Base-by-base conservation (phyloP, 2,329 filamentous ascomycete genomes). In the Nemania sp. region DNA sequence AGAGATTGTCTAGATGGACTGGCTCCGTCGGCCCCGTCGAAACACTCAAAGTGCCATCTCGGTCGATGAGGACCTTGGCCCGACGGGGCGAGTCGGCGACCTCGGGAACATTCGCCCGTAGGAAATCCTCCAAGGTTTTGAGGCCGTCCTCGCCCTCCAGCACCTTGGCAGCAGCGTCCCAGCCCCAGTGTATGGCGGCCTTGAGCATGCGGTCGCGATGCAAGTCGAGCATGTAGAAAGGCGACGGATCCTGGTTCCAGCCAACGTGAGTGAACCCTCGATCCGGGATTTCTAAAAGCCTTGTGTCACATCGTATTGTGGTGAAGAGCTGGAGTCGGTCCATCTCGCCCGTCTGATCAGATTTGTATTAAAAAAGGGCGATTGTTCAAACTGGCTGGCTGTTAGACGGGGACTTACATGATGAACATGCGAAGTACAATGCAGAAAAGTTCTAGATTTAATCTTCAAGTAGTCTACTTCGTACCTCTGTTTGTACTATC, bases 201-300 rank as follows among this genome's bases (percentile, higher is more conserved):
- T 78, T 82, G n/a, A 92, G 79, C 72, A 97, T 83, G 54, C 92
- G 88, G 72, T 93, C 89, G 47, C 87, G 85, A 73, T 97, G 92
- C 67, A 88, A 88, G 59, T 87, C 81, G 15, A 95, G 83, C 82
- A 96, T 91, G 74, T 96, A 96, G 67, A 91, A 87, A 0, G 88
- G 84, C 9, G 86, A 90, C 6, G 77, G 71, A 25, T 79, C 65
- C 67, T 78, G 80, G 69, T 87, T 87, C 77, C 81, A 88, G 17
- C 79, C 83, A 42, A 79, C 74, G 62, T 80, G 70, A 34, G 68
- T 61, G 34, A 79, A 71, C 1, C 72, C 73, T 35, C 75, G 74
- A 61, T 68, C 59, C 10, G 78, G 75, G 37, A 80, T 74, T 7
- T 75, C 65, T 7, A 78, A 70, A 39, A 94, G 81, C 1, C 72